These are phyloP conservation scores for Gardenia jasminoides DNA, from an alignment of 257 asterid species.

Conservation along the genomic window DNA sequence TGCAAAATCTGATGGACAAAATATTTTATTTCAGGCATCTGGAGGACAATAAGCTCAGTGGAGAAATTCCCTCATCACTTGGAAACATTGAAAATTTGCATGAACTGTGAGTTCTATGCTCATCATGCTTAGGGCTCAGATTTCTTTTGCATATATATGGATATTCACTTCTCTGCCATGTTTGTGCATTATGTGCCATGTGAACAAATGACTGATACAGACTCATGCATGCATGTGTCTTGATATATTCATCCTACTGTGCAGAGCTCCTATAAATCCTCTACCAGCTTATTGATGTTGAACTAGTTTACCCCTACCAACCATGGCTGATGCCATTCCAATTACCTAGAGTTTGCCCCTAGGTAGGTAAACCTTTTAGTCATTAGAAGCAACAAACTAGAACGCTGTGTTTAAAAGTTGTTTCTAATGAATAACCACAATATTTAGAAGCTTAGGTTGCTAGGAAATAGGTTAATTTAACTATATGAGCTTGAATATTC, in stretches of 20 bases:
- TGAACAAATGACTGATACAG: not conserved
- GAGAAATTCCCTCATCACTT: conserved; percentile 63
- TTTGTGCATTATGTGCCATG: not conserved
- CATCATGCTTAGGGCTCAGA: not conserved
- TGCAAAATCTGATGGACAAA: conserved; percentile 6
- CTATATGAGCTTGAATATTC: not conserved
- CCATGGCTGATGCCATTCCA: not conserved
- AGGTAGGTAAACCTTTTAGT: not conserved
- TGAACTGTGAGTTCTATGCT: conserved; percentile 65
- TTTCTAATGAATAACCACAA: not conserved
- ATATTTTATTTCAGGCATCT: conserved; percentile 59
- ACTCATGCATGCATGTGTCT: not conserved
- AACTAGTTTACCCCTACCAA: not conserved
- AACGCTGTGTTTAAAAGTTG: not conserved
- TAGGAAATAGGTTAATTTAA: not conserved
- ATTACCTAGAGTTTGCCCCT: not conserved
- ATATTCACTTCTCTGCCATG: not conserved
- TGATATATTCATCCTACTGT: not conserved
- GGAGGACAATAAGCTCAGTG: conserved; percentile 67
- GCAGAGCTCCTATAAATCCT: not conserved
- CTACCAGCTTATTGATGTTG: not conserved
- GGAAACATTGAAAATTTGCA: conserved; percentile 45
- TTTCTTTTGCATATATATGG: not conserved
- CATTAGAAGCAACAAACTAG: not conserved
- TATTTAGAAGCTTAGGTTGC: conserved; percentile 1